Percentiles rank a stretch among this genome's conserved stretches.
These are phyloP conservation scores for Triangularia verruculosa DNA, from an alignment of 2,329 filamentous ascomycete genomes.

Conservation along the genomic window DNA sequence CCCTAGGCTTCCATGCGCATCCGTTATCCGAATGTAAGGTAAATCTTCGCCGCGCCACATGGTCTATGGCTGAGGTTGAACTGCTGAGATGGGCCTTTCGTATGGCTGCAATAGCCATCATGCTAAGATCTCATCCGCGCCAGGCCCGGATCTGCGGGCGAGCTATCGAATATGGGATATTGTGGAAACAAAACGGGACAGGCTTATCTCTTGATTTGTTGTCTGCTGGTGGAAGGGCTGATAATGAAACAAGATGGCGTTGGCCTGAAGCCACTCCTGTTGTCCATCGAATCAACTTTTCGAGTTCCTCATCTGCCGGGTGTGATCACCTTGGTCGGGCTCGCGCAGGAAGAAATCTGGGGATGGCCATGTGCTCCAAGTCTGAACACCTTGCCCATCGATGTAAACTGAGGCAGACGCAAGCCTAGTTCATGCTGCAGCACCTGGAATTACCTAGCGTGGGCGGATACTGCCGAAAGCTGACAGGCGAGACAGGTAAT, in stretches of 20 bases:
- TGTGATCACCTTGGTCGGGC: background rate
- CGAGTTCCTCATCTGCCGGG: background rate
- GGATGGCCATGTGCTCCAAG: background rate
- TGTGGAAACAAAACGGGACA: background rate
- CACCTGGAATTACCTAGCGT: background rate
- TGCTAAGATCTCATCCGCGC: background rate
- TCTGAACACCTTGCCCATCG: background rate
- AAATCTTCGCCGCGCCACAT: background rate
- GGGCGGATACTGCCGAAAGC: constrained; percentile 9
- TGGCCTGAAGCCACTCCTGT: background rate
- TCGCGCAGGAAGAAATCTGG: background rate
- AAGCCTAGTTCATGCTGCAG: background rate
- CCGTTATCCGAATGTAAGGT: background rate
- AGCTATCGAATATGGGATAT: background rate
- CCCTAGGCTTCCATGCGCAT: background rate
- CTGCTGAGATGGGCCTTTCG: background rate
- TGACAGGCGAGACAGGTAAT: background rate
- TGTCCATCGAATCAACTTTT: background rate
- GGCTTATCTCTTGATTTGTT: background rate
- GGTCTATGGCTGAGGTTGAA: background rate
- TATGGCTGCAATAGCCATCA: background rate
- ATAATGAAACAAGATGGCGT: constrained; percentile 6
- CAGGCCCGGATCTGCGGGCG: background rate
- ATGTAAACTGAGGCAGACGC: constrained; percentile 5
- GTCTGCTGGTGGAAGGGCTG: background rate